Base-by-base conservation (phyloP, 1,284 basidiomycete species). In the Neotropicomus parvogracilis region DNA sequence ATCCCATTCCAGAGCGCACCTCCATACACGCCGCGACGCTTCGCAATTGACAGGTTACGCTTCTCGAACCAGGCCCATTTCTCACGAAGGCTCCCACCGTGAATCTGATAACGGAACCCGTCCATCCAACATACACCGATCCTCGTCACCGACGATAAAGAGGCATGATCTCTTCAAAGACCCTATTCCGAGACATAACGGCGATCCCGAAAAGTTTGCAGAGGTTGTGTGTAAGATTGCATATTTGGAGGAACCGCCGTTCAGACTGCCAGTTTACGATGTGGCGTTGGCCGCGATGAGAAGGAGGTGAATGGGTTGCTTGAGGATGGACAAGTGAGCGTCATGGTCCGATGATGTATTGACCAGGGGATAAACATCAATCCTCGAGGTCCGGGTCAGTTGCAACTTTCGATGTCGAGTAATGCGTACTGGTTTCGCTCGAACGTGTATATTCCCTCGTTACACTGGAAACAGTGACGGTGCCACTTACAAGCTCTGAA, bases 341-440 rank as follows among this genome's bases (percentile, higher is more conserved):
- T 49, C 56, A 13, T 68, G 61, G 66, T 66, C 67, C 2, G 60
- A 63, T 19, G 58, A 56, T 14, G 17, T 58, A 11, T 39, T 53
- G 44, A 13, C 53, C 6, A n/a, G 41, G 52, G 28, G 49, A 44
- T 6, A 44, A 16, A 24, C 8, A 24, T 24, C 8, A 8, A 24
- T 24, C 24, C 8, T 24, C 8, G 24, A 8, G 24, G 24, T n/a
- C n/a, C n/a, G n/a, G n/a, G n/a, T n/a, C n/a, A n/a, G n/a, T n/a
- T n/a, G n/a, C n/a, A n/a, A n/a, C n/a, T n/a, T n/a, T n/a, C n/a
- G n/a, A n/a, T n/a, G n/a, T n/a, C n/a, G n/a, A n/a, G n/a, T n/a
- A n/a, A n/a, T n/a, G n/a, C n/a, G n/a, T n/a, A n/a, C n/a, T n/a
- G n/a, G n/a, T n/a, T n/a, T n/a, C n/a, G n/a, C n/a, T n/a, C n/a